Evolutionary conservation across 805 yeast genomes (phyloP).

Genomic region (Tetrapisispora iriomotensis): DNA sequence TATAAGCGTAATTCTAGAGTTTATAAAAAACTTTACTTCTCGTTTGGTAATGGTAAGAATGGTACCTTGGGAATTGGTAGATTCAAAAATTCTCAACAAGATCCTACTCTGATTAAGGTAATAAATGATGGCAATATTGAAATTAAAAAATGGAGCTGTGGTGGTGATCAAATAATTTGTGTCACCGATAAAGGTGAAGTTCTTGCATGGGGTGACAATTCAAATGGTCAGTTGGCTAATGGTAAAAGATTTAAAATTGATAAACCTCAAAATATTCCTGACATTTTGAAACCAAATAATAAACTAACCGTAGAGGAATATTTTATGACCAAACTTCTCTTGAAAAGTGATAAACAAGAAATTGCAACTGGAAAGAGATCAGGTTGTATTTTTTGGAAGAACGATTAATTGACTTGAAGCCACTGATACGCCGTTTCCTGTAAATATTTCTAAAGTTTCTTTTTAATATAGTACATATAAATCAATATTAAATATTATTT

Average conservation of each 20-base stretch:
- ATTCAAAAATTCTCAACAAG: conserved; percentile 60
- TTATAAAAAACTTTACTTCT: conserved; percentile 34
- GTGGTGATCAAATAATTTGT: conserved; percentile 45
- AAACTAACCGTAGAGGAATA: conserved; percentile 17
- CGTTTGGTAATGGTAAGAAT: conserved; percentile 75
- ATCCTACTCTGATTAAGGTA: conserved; percentile 46
- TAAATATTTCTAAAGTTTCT: conserved; percentile 1
- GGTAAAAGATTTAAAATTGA: conserved; percentile 58
- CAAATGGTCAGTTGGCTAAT: conserved; percentile 73
- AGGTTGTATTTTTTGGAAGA: conserved; percentile 54
- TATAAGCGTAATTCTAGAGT: conserved; percentile 20
- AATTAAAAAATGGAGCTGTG: conserved; percentile 37
- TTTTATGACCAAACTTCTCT: conserved; percentile 33
- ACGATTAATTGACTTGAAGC: too few species aligned
- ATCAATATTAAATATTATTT: too few species aligned
- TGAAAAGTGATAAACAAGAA: conserved; percentile 45
- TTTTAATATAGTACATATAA: not conserved
- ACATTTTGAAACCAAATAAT: conserved; percentile 44
- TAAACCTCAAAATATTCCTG: conserved; percentile 45
- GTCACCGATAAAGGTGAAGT: conserved; percentile 56
- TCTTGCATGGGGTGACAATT: conserved; percentile 76
- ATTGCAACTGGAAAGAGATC: conserved; percentile 52
- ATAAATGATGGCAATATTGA: not conserved
- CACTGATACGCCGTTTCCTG: not conserved
- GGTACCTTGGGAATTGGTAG: conserved; percentile 83